Evolutionary conservation across 805 yeast genomes (phyloP), one percentile per base, ranked within the genome.

Genomic region (Ogataea henricii): DNA sequence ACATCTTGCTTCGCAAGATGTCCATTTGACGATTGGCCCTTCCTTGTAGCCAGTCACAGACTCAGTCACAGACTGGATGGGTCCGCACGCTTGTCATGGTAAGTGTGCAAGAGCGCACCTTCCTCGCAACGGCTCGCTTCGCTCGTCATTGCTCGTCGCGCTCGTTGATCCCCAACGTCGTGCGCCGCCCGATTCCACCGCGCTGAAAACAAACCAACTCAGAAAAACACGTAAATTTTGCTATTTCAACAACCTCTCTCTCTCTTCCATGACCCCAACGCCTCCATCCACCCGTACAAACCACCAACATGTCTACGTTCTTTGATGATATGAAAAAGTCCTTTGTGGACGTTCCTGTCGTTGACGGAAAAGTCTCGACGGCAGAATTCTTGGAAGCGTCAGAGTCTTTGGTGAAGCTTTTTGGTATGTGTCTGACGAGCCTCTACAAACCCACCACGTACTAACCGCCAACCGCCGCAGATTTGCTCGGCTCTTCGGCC

Each of bases 401-500:
- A 16, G 94, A 85, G 69, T 84, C 95, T 9, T 73, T 89, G 50
- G 89, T 89, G 58, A 83, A 85, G 66, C 74, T 90, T 53, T 90
- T 89, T 65, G 94, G 79, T 75, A 58, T n/a, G n/a, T n/a, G n/a
- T n/a, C n/a, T n/a, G n/a, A n/a, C n/a, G n/a, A n/a, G n/a, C 8
- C 25, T 22, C 25, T 6, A 22, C 25, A 22, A 22, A 22, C 6
- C 25, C 6, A 22, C 8, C 25, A n/a, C 17, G 10, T 6, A 25
- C 13, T 26, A 37, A 26, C 27, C 32, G 8, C 6, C 25, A 8
- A n/a, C n/a, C 30, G 13, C 10, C 16, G 4, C 34, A 73, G 82
- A 89, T 65, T 73, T 89, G 40, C 74, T 89, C 54, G 96, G 95
- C 20, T 86, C 94, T 17, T 73, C 94, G 26, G 96, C 96, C 12